phyloP scores from a whole-genome alignment of 2,329 filamentous ascomycete genomes.

The Helicocarpus griseus region DNA sequence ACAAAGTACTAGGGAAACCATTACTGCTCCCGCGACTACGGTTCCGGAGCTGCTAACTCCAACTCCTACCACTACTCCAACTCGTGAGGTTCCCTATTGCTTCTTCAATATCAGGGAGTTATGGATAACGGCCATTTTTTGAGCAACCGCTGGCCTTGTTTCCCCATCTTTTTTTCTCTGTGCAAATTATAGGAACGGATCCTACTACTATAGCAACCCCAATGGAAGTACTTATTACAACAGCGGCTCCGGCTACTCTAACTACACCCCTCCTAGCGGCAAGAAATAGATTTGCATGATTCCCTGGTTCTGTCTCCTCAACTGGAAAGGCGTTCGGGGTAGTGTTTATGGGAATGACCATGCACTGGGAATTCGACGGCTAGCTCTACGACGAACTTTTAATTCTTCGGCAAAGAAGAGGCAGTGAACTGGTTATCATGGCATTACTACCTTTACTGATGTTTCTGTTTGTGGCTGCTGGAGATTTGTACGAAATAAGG shows the following conservation, averaged over 20 bases:
- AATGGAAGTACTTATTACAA: slow-evolving; percentile 62
- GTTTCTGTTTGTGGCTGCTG: too few species aligned
- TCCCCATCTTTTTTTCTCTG: neutral
- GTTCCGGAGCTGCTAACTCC: slow-evolving; percentile 43
- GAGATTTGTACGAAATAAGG: too few species aligned
- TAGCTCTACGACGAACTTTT: too few species aligned
- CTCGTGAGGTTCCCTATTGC: slow-evolving; percentile 33
- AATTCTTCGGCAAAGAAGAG: neutral
- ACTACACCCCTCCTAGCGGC: slow-evolving; percentile 50
- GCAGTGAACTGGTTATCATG: neutral
- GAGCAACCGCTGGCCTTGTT: neutral
- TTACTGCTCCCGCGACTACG: slow-evolving; percentile 57
- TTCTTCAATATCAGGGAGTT: too few species aligned
- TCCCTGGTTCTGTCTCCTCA: too few species aligned
- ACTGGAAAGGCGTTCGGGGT: too few species aligned
- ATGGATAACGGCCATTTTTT: too few species aligned
- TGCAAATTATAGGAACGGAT: slow-evolving; percentile 43
- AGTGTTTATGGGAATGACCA: too few species aligned
- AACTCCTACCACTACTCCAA: slow-evolving; percentile 59
- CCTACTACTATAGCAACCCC: slow-evolving; percentile 65
- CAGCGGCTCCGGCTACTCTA: slow-evolving; percentile 46
- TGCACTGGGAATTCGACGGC: too few species aligned
- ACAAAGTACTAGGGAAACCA: slow-evolving; percentile 57
- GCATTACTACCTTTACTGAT: neutral
- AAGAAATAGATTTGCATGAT: slow-evolving; percentile 11